Conservation (phyloP, 192 early-diverging fungal genomes). For the Coemansia sp. region DNA sequence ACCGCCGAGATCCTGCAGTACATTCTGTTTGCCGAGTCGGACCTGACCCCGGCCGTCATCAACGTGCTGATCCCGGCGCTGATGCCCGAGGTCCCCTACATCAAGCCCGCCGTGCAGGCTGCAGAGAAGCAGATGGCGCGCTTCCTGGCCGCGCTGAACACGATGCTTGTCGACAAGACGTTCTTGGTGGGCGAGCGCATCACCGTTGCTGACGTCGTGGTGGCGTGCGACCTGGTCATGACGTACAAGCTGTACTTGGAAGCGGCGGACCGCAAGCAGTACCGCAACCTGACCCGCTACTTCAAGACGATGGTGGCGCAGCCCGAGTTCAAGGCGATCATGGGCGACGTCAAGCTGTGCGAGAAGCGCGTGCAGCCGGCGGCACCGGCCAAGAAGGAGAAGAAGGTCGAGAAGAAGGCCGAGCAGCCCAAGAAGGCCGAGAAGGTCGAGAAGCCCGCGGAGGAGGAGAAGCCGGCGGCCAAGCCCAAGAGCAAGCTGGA, state of each 20-base stretch:
- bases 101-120: slow-evolving; percentile 65
- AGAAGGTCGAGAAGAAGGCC: slow-evolving; percentile 7
- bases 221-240: slow-evolving; percentile 54
- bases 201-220: slow-evolving; percentile 85
- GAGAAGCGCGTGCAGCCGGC: slow-evolving; percentile 49
- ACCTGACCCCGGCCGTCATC: slow-evolving; percentile 44
- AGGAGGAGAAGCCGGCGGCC: slow-evolving; percentile 65
- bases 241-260: slow-evolving; percentile 48
- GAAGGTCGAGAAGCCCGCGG: slow-evolving; percentile 42
- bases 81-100: slow-evolving; percentile 35
- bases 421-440: slow-evolving; percentile 55
- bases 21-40: slow-evolving; percentile 60
- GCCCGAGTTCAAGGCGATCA: slow-evolving; percentile 77
- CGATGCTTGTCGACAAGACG: slow-evolving; percentile 77
- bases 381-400: slow-evolving; percentile 13
- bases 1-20: slow-evolving; percentile 64
- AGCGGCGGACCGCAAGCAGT: slow-evolving; percentile 74
- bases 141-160: slow-evolving; percentile 70
- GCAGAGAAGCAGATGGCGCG: slow-evolving; percentile 66
- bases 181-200: slow-evolving; percentile 92
- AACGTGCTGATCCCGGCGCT: slow-evolving; percentile 54
- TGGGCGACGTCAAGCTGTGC: slow-evolving; percentile 70
- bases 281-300: slow-evolving; percentile 90
- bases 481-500: slow-evolving; percentile 92
- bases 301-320: slow-evolving; percentile 85